phyloP scores from a whole-genome alignment of 2,329 filamentous ascomycete species.

The Plectosphaerella cucumerina region DNA sequence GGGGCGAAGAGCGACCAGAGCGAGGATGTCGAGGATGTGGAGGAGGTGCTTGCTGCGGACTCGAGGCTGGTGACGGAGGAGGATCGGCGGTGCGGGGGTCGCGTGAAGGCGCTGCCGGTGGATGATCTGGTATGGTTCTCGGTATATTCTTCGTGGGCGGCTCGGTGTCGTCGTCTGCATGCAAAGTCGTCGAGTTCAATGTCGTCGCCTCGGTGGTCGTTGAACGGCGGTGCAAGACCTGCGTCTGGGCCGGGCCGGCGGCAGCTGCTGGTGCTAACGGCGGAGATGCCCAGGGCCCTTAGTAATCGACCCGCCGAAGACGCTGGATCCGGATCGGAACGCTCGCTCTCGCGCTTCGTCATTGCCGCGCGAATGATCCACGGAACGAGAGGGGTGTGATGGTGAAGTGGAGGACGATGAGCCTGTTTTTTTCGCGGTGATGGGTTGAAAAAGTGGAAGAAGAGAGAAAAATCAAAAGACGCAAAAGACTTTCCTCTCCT shows the following conservation, averaged over 20 bases:
- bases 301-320: neutral
- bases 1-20: neutral
- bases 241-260: neutral
- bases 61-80: neutral
- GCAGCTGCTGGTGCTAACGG: neutral
- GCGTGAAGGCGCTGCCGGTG: neutral
- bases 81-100: conserved; percentile 1
- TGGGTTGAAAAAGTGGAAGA: neutral
- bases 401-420: neutral
- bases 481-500: too few relatives aligned
- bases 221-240: too few relatives aligned
- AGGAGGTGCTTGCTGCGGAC: neutral
- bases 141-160: neutral
- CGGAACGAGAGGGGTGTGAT: neutral
- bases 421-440: neutral
- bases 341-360: neutral
- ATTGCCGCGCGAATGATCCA: neutral
- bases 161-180: neutral
- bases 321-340: too few relatives aligned
- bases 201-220: neutral
- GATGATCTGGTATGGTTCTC: neutral
- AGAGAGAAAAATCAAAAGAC: neutral
- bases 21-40: neutral
- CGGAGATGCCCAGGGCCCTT: neutral
- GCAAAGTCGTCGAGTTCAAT: neutral